Evolutionary conservation across 1,284 basidiomycete genomes (phyloP), one percentile per base, ranked within the genome.

Genomic region (Cryptococcus sp.): DNA sequence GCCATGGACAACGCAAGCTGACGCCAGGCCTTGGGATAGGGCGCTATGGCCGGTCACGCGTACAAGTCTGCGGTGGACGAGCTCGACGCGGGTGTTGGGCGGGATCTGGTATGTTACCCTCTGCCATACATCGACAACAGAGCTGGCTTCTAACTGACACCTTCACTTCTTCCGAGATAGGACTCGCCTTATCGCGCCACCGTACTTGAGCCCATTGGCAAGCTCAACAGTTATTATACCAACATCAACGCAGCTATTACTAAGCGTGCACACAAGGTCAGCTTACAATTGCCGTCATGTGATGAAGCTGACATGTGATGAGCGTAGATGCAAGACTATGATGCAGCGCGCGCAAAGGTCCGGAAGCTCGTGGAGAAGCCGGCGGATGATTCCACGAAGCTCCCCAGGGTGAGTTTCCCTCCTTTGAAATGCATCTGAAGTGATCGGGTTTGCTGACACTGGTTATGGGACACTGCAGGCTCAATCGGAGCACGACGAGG

Each of bases 1-100:
- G 28, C 47, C 18, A 24, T 12, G 48, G 35, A 9, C 9, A 44
- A 16, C 16, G 9, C 4, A 4, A 43, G 28, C 43, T 35, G 23
- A 50, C 9, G 43, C 39, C 37, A 5, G 4, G 37, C 20, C 50
- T 61, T 44, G 56, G 15, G 7, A 39, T 73, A 82, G 70, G 89
- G 92, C 28, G 95, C 96, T 13, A 97, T 98, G 89, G 90, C 94
- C 1, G 91, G 90, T 1, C 92, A 97, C 72, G 88, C 95, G 3
- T 99, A 98, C 82, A 94, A 92, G 72, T 84, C 91, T 37, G 89
- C 93, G 0, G 89, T 96, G 4, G 92, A 97, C 64, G 96, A 98
- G 66, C 80, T 98, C 40, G 96, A 99, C 69, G 83, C 84, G 3
- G 87, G 87, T 39, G 87, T 95, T 37, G 84, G 85, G 20, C 80